phyloP scores from a whole-genome alignment of 2,329 filamentous ascomycete species.

The Arthrobotrys pseudoclavata region DNA sequence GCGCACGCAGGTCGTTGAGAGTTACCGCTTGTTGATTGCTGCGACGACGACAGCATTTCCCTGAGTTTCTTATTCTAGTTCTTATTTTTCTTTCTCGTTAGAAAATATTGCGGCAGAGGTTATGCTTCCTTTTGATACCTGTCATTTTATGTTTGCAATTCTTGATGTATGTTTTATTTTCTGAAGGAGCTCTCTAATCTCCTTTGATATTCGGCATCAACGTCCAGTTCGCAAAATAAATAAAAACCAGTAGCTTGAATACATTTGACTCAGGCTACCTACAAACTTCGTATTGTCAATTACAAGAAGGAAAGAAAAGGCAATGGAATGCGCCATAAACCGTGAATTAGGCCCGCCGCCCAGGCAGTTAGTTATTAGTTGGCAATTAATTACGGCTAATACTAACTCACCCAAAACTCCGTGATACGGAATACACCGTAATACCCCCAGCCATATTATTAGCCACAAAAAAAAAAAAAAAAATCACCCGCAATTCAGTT shows the following conservation, averaged over 20 bases:
- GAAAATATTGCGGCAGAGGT: neutral
- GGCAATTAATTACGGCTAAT: constrained; percentile 30
- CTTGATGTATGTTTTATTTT: constrained; percentile 11
- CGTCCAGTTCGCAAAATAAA: constrained; percentile 1
- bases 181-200: constrained; percentile 27
- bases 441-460: constrained; percentile 26
- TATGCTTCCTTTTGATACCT: neutral
- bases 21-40: constrained; percentile 2
- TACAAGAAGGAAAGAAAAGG: neutral
- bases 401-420: neutral
- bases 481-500: neutral
- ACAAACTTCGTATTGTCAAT: constrained; percentile 4
- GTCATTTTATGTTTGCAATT: neutral
- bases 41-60: neutral
- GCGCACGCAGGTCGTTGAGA: constrained; percentile 10
- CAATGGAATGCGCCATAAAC: constrained; percentile 8
- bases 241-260: constrained; percentile 1
- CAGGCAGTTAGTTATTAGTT: constrained; percentile 15
- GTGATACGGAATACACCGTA: constrained; percentile 18
- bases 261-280: neutral
- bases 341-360: constrained; percentile 25
- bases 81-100: neutral
- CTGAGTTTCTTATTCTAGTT: neutral
- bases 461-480: constrained; percentile 12
- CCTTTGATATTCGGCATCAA: constrained; percentile 32